These are phyloP conservation scores for Laguncularia racemosa DNA, from an alignment of 345 rosid species.

Conservation along the genomic window DNA sequence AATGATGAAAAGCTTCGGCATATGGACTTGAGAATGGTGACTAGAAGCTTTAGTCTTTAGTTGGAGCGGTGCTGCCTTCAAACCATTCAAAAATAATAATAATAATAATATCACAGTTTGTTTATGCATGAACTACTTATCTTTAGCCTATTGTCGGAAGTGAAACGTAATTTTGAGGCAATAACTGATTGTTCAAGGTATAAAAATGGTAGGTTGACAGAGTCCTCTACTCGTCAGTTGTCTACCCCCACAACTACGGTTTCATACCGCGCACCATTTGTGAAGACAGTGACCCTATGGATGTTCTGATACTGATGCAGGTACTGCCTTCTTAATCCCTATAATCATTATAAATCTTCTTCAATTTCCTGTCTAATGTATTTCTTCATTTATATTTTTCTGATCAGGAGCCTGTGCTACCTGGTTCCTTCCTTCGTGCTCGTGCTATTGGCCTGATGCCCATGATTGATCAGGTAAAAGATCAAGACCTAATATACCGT, in stretches of 20 bases:
- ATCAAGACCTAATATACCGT: too few species aligned
- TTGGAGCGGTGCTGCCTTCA: too few species aligned
- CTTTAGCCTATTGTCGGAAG: too few species aligned
- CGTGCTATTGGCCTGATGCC: conserved; percentile 96
- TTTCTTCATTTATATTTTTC: background rate
- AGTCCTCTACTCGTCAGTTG: conserved; percentile 82
- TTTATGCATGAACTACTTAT: too few species aligned
- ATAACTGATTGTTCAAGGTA: too few species aligned
- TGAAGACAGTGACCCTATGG: conserved; percentile 89
- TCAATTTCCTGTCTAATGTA: background rate
- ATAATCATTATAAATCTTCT: background rate
- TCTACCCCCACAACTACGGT: conserved; percentile 81
- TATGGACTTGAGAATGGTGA: too few species aligned
- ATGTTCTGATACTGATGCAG: conserved; percentile 89
- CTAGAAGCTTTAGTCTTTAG: too few species aligned
- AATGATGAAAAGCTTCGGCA: too few species aligned
- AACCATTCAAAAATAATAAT: too few species aligned
- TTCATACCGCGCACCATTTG: conserved; percentile 84
- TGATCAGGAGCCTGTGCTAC: conserved; percentile 68
- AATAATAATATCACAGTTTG: too few species aligned
- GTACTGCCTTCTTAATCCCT: conserved; percentile 17
- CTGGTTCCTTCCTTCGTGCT: conserved; percentile 84
- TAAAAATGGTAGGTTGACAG: conserved; percentile 56
- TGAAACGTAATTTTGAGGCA: too few species aligned
- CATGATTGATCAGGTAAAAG: conserved; percentile 76